Evolutionary conservation across 352 stramenopile species (phyloP), one percentile per base, ranked within the genome.

Genomic region (Phytophthora idaei): DNA sequence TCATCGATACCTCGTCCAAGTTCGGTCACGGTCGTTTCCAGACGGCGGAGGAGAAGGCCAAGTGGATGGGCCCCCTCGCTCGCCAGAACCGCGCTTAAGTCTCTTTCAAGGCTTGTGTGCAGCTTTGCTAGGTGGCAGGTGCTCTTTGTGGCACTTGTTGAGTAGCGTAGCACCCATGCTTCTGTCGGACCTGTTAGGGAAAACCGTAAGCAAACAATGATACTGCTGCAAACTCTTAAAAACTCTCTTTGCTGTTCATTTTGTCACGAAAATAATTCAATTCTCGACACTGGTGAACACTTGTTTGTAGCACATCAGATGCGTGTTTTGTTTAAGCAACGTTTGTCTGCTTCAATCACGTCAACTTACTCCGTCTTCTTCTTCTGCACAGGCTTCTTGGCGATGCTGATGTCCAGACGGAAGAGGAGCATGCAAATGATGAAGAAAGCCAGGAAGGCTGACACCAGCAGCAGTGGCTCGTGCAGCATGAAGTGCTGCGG

Each of bases 1-100:
- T 98, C 76, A 98, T 98, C 82, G 93, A 98, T 77, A 98, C 93
- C 64, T 98, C 92, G 74, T 99, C 96, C 61, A 99, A 99, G 92
- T 98, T 99, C 82, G 98, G 98, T 75, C 98, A 99, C 86, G 98
- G 98, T 87, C 95, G 98, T 61, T 99, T 99, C 97, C 98, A 99
- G 88, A 99, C 98, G 49, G 81, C 81, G 25, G 98, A 99, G 68
- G 98, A 99, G 85, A 99, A 99, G 94, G 90, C 91, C 76, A 99
- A 99, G 86, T 99, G 98, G 92, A 78, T 99, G 57, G 98, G 98
- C 65, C 97, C 97, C 67, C 83, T 99, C 64, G 97, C 97, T 64
- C 85, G 85, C 62, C 89, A 95, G 77, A 94, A 96, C 83, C 89
- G 89, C 62, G 84, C 80, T 80, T 96, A 94, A 88, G 72, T 73